Evolutionary conservation across 805 yeast species (phyloP).

Genomic region (Priceomyces melissophilus): DNA sequence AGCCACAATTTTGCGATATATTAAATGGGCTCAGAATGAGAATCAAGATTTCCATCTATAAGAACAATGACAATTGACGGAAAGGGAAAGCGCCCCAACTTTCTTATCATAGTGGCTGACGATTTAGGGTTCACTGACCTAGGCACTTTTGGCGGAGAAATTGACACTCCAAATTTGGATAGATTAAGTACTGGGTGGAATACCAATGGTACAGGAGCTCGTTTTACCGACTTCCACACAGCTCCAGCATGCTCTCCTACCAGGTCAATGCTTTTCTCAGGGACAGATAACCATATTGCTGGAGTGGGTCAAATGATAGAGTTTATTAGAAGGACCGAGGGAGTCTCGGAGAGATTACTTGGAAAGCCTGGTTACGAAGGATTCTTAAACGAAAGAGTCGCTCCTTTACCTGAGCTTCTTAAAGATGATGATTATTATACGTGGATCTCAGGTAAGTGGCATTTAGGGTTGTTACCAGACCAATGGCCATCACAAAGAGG

Average conservation of each 20-base stretch:
- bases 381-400: slow-evolving; percentile 47
- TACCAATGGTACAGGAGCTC: slow-evolving; percentile 30
- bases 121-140: slow-evolving; percentile 60
- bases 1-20: too few relatives aligned
- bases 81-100: slow-evolving; percentile 41
- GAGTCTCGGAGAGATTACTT: slow-evolving; percentile 32
- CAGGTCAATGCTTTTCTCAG: slow-evolving; percentile 56
- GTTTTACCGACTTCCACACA: slow-evolving; percentile 58
- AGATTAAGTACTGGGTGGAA: slow-evolving; percentile 29
- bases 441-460: slow-evolving; percentile 60
- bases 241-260: slow-evolving; percentile 68
- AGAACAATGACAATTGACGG: too few relatives aligned
- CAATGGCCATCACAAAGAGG: slow-evolving; percentile 50
- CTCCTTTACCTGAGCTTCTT: slow-evolving; percentile 51
- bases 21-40: too few relatives aligned
- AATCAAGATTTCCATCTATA: too few relatives aligned
- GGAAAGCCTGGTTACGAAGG: slow-evolving; percentile 58
- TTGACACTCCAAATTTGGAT: slow-evolving; percentile 50
- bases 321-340: slow-evolving; percentile 24
- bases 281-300: slow-evolving; percentile 60
- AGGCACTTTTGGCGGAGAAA: slow-evolving; percentile 55
- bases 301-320: slow-evolving; percentile 60
- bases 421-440: slow-evolving; percentile 49
- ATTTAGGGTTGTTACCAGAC: slow-evolving; percentile 47
- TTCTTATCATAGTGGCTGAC: slow-evolving; percentile 56